Evolutionary conservation across 345 rosid genomes (phyloP), one percentile per base, ranked within the genome.

Genomic region (Zanthoxylum bungeanum): DNA sequence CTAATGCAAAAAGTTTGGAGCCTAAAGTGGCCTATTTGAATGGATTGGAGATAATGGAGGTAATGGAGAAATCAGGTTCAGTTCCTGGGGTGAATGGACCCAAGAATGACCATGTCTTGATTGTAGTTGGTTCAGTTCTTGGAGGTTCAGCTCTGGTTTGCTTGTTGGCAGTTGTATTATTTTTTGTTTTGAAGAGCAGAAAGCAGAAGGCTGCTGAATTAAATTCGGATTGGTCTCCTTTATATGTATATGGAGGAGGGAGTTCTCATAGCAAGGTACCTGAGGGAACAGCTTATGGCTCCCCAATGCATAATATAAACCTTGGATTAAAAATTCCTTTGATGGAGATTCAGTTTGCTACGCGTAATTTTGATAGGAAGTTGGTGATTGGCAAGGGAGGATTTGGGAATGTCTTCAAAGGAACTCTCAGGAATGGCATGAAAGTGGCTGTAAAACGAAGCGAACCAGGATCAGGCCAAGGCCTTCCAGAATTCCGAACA

Each of bases 11-110:
- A 8, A 25, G 10, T 0, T 0, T 0, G 0, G 0, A 7, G 0
- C 5, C 4, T 0, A 44, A 10, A 8, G n/a, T n/a, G n/a, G 85
- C 92, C 19, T 78, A 82, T 52, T 74, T 87, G 49, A 84, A 87
- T 67, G 92, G 92, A 19, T 64, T 87, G 44, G 91, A 85, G 84
- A 80, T 87, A 9, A 75, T 83, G 85, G 80, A 78, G 77, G 69
- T 88, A 42, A 30, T 82, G 19, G 75, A 60, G 68, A 24, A 24
- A 16, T 66, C 79, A 37, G 60, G 57, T 24, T 42, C 39, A 12
- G 40, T 12, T 22, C 68, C 49, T 12, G 7, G 0, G 7, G n/a
- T 12, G 27, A 51, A 7, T 5, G 19, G 58, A 27, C 39, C 60
- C n/a, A 72, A 68, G 44, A 65, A 60, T 24, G 61, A 16, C 8